Percentiles rank a stretch among this genome's conserved stretches.
phyloP scores from a whole-genome alignment of 768 basidiomycete genomes.

The Russula brevipes region DNA sequence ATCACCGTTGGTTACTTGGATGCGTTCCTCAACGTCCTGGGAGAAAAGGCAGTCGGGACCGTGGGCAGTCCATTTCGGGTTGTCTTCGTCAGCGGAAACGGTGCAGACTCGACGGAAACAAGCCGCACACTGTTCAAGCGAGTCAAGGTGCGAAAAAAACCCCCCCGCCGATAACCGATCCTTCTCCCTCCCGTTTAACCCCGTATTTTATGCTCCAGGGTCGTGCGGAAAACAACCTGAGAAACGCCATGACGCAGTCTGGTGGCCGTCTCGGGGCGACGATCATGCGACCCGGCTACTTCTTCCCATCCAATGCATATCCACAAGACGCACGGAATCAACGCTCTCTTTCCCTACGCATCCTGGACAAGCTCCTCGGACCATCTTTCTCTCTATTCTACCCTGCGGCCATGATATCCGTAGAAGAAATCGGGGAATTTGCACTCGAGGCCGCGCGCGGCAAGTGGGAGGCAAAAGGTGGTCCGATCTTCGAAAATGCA shows the following conservation, averaged over 20 bases:
- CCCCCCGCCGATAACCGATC: not conserved
- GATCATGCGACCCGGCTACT: conserved; percentile 23
- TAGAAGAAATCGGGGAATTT: conserved; percentile 15
- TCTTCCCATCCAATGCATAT: conserved; percentile 21
- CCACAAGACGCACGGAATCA: conserved; percentile 19
- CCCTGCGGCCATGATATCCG: conserved; percentile 6
- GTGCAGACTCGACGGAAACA: conserved; percentile 29
- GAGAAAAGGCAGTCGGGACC: conserved; percentile 22
- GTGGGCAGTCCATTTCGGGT: conserved; percentile 27
- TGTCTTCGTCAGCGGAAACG: conserved; percentile 30
- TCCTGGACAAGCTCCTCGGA: conserved; percentile 10
- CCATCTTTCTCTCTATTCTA: conserved; percentile 9
- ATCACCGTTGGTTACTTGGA: conserved; percentile 30
- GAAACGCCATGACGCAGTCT: conserved; percentile 7
- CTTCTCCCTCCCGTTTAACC: no score
- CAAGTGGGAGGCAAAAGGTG: conserved; percentile 12
- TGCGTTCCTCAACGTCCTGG: conserved; percentile 15
- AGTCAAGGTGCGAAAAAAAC: conserved; percentile 28
- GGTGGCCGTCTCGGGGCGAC: conserved; percentile 11
- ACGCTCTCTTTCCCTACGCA: conserved; percentile 8
- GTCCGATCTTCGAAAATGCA: conserved; percentile 16
- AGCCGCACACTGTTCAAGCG: conserved; percentile 25
- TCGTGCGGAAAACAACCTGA: conserved; percentile 22
- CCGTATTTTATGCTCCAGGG: conserved; percentile 2
- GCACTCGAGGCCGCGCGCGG: conserved; percentile 21